phyloP scores from a whole-genome alignment of 148 eudicot species.

The Fallopia convolvulus region DNA sequence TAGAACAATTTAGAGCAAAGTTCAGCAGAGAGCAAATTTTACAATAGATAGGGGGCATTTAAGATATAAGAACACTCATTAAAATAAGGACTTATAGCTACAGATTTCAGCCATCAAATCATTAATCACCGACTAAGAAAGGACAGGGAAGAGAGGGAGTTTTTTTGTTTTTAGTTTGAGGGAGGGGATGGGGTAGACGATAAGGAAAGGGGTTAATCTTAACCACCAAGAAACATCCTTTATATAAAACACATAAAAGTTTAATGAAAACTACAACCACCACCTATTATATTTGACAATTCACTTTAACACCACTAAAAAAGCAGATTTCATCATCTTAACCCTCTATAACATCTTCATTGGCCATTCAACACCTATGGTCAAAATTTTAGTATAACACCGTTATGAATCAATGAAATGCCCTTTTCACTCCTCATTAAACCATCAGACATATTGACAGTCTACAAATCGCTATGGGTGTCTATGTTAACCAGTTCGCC shows the following conservation, averaged over 20 bases:
- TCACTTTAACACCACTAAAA: not conserved
- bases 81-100: not conserved
- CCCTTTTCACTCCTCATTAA: not conserved
- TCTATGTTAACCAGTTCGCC: not conserved
- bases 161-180: not conserved
- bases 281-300: not conserved
- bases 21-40: not conserved
- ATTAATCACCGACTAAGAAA: not conserved
- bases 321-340: not conserved
- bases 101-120: not conserved
- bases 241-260: not conserved
- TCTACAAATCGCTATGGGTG: not conserved
- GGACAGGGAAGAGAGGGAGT: not conserved
- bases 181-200: not conserved
- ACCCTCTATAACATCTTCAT: not conserved
- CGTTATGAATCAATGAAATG: not conserved
- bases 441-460: not conserved
- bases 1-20: not conserved
- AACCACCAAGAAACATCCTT: not conserved
- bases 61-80: not conserved
- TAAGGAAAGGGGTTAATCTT: not conserved
- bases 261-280: not conserved
- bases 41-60: not conserved
- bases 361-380: not conserved
- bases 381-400: not conserved